phyloP scores from a whole-genome alignment of 352 stramenopile genomes.

The Phytopythium sindhum region DNA sequence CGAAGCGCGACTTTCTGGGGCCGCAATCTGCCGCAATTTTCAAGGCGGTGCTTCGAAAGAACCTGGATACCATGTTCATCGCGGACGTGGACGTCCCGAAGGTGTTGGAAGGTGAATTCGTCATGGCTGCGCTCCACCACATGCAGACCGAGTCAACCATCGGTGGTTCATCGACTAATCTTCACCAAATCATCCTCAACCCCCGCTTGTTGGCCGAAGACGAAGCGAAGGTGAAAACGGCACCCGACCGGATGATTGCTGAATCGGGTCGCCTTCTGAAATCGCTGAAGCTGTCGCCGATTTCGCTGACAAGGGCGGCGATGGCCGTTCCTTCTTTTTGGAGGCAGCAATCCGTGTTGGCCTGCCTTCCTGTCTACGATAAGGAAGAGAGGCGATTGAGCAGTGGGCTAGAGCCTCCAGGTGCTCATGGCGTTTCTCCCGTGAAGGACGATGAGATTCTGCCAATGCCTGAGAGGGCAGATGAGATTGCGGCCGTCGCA shows the following conservation, averaged over 20 bases:
- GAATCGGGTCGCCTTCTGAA: background rate
- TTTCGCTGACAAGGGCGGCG: background rate
- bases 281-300: background rate
- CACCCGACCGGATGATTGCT: background rate
- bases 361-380: background rate
- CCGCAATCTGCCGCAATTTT: background rate
- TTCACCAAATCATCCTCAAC: background rate
- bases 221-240: background rate
- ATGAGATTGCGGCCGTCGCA: background rate
- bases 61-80: background rate
- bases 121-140: background rate
- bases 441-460: background rate
- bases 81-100: background rate
- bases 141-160: background rate
- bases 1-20: background rate
- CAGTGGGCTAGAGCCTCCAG: background rate
- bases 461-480: too few species aligned
- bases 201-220: background rate
- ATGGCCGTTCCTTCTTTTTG: slow-evolving; percentile 1
- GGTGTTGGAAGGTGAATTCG: background rate
- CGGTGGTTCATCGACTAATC: background rate
- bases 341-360: background rate
- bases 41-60: background rate
- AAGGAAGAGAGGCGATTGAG: background rate
- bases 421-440: background rate